Percentiles rank a stretch among this genome's conserved stretches.
Evolutionary conservation across 139 green algal species (phyloP).

Genomic region (Chlorella vulgaris): DNA sequence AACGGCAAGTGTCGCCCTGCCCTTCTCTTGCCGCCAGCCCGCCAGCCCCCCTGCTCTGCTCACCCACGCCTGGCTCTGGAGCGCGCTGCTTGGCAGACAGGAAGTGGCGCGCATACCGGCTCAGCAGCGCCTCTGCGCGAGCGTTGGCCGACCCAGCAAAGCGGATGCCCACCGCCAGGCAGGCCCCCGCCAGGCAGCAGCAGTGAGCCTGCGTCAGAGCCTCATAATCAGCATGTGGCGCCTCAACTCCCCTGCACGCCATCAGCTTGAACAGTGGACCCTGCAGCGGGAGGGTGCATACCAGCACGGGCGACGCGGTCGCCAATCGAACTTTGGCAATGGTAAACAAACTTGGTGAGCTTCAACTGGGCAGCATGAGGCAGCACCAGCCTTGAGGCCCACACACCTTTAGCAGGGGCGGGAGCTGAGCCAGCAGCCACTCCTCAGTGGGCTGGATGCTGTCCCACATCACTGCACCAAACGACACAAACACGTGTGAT

Average conservation of each 20-base stretch:
- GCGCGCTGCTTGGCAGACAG: slow-evolving; percentile 69
- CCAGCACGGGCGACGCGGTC: background rate
- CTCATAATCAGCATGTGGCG: slow-evolving; percentile 2
- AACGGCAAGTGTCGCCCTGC: too few relatives aligned
- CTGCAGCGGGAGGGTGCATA: background rate
- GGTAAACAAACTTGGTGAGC: too few relatives aligned
- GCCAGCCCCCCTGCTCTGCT: background rate
- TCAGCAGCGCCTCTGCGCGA: slow-evolving; percentile 58
- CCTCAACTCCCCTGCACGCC: slow-evolving; percentile 2
- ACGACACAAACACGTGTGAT: too few relatives aligned
- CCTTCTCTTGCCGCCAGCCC: background rate
- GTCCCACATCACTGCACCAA: slow-evolving; percentile 88
- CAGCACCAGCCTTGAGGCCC: too few relatives aligned
- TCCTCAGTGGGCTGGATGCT: slow-evolving; percentile 58
- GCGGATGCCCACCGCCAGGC: slow-evolving; percentile 86
- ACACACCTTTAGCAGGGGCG: slow-evolving; percentile 58
- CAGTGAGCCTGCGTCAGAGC: slow-evolving; percentile 54
- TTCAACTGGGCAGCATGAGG: too few relatives aligned
- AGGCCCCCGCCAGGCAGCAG: slow-evolving; percentile 74
- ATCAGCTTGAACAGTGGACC: slow-evolving; percentile 10
- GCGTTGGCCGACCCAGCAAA: slow-evolving; percentile 78
- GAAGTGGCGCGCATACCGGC: slow-evolving; percentile 64
- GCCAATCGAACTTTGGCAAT: too few relatives aligned
- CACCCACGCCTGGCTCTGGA: slow-evolving; percentile 49
- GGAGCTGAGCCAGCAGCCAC: slow-evolving; percentile 79